Conservation (phyloP, 306 rosid species). For the Sicyos edulis region DNA sequence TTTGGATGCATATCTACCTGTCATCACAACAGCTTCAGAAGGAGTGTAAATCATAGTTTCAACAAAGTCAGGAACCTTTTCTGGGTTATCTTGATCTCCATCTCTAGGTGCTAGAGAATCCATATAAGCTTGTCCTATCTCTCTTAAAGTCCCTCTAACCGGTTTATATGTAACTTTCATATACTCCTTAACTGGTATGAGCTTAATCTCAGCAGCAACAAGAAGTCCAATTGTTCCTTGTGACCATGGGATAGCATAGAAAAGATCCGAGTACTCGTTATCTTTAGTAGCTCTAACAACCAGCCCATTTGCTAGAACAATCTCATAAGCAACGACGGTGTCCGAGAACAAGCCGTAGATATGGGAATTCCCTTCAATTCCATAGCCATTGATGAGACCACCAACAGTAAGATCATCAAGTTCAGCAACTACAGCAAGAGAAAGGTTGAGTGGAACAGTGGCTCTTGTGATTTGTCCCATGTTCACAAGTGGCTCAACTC, state of each 20-base stretch:
- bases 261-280: constrained; percentile 83
- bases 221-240: constrained; percentile 97
- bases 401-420: constrained; percentile 98
- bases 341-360: constrained; percentile 81
- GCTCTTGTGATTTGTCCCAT: constrained; percentile 90
- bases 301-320: constrained; percentile 74
- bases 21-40: constrained; percentile 77
- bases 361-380: constrained; percentile 97
- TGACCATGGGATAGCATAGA: constrained; percentile 90
- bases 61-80: constrained; percentile 88
- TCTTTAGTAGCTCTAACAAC: constrained; percentile 90
- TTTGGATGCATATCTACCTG: constrained; percentile 78
- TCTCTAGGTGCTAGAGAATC: constrained; percentile 90
- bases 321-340: constrained; percentile 85
- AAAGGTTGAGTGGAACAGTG: constrained; percentile 76
- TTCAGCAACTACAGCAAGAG: constrained; percentile 96
- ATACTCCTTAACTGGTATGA: constrained; percentile 78
- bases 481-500: constrained; percentile 90
- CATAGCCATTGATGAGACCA: constrained; percentile 95
- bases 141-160: constrained; percentile 64
- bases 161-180: constrained; percentile 82
- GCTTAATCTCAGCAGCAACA: constrained; percentile 89
- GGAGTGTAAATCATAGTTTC: constrained; percentile 81
- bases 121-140: constrained; percentile 62
- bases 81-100: constrained; percentile 78